Evolutionary conservation across 1,284 basidiomycete species (phyloP).

Genomic region (Somion occarium): DNA sequence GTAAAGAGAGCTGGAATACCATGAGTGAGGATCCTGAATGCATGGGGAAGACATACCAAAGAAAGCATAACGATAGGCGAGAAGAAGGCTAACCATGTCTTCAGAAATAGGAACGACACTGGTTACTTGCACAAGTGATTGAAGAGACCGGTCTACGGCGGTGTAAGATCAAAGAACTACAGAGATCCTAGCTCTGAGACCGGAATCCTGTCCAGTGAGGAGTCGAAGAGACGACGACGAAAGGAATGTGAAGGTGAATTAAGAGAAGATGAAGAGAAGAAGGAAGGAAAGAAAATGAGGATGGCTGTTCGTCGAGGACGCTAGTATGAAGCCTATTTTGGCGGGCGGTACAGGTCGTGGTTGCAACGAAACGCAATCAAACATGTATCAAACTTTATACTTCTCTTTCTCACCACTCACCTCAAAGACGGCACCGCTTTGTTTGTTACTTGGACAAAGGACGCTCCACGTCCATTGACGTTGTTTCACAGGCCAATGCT

Average conservation of each 20-base stretch:
- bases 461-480: too few species aligned
- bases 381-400: not conserved
- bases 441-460: too few species aligned
- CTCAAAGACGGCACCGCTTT: too few species aligned
- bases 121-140: conserved; percentile 1
- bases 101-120: conserved; percentile 9
- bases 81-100: conserved; percentile 25
- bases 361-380: not conserved
- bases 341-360: not conserved
- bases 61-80: conserved; percentile 25
- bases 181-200: conserved; percentile 30
- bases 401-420: not conserved
- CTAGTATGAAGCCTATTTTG: not conserved
- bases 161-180: conserved; percentile 17
- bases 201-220: conserved; percentile 30
- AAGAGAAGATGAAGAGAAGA: conserved; percentile 12
- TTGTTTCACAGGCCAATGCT: too few species aligned
- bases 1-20: conserved; percentile 48
- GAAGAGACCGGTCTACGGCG: conserved; percentile 6
- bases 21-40: not conserved
- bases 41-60: conserved; percentile 23
- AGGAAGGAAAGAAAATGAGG: conserved; percentile 9
- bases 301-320: not conserved
- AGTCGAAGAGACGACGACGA: conserved; percentile 10
- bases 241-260: conserved; percentile 19